Evolutionary conservation across 306 rosid species (phyloP).

Genomic region (Canavalia gladiata): DNA sequence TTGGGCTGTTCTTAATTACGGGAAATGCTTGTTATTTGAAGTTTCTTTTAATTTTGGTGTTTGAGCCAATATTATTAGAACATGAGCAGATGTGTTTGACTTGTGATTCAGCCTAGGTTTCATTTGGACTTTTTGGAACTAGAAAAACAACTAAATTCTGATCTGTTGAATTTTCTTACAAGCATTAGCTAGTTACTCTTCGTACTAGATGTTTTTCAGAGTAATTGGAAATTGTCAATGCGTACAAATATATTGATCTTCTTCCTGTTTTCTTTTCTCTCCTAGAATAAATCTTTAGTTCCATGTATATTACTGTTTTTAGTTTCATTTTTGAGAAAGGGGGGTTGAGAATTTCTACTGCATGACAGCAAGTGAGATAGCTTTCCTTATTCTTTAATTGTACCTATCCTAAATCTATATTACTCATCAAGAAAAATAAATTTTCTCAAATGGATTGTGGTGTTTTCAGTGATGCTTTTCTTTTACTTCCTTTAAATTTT

Average conservation of each 20-base stretch:
- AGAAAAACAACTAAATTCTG: conserved; percentile 26
- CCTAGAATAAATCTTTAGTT: conserved; percentile 25
- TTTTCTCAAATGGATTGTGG: conserved; percentile 3
- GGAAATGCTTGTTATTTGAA: not conserved
- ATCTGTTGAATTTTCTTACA: conserved; percentile 12
- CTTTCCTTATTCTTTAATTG: not conserved
- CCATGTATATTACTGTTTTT: not conserved
- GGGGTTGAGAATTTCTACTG: conserved; percentile 22
- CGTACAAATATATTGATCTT: conserved; percentile 27
- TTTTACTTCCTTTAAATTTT: conserved; percentile 15
- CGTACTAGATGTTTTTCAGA: not conserved
- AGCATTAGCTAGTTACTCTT: not conserved
- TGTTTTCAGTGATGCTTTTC: conserved; percentile 22
- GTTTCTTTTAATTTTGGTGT: not conserved
- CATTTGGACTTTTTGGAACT: conserved; percentile 39
- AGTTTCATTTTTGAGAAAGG: conserved; percentile 27
- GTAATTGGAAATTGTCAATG: conserved; percentile 31
- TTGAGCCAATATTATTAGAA: conserved; percentile 28
- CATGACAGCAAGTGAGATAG: conserved; percentile 5
- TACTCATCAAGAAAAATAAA: conserved; percentile 28
- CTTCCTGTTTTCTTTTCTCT: conserved; percentile 20
- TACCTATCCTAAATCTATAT: conserved; percentile 27
- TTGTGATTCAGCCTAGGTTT: conserved; percentile 23
- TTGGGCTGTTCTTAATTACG: not conserved
- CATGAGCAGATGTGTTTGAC: not conserved